Base-by-base conservation (phyloP, 345 rosid genomes). In the Eucalyptus urophylla region DNA sequence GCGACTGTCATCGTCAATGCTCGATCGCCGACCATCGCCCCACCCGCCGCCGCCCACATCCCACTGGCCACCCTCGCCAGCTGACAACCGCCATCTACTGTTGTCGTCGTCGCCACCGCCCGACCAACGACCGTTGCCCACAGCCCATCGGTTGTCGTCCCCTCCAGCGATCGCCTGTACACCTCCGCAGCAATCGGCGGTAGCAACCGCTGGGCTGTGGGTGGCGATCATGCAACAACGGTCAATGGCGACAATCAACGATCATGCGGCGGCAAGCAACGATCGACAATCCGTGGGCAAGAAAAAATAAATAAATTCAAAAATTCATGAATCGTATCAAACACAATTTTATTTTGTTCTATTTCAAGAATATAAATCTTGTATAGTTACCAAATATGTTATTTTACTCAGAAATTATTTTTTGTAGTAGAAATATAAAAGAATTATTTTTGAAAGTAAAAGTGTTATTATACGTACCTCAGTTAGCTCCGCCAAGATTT, bases 51-150 rank as follows among this genome's bases (percentile, higher is more conserved):
- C 3, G 0, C 51, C 17, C 51, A 49, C 1, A 49, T 0, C 17
- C 53, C 53, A 50, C 19, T 0, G 1, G 8, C 54, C 54, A 51
- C 54, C 54, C 54, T 51, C 1, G 0, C 1, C 1, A 0, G 21
- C 8, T 1, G 4, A 51, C 1, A 2, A 51, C 21, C 21, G 0
- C 54, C 54, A 51, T 16, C 54, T 16, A 51, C 0, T 17, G 0
- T 6, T 6, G 0, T 16, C 21, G 0, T 6, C 2, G 3, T 6
- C 54, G 0, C 54, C 54, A 14, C 17, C 0, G 1, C 1, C 6
- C 3, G 0, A 15, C 19, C 19, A 0, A 0, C 3, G 53, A 50
- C 0, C 1, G 4, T 8, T 2, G 21, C 54, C 1, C 54, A 16
- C 2, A 0, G 0, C 1, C 54, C 54, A 51, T 1, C 0, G 1